Conservation (phyloP, 305 asterid genomes). For the Solanum aculeatissimum region DNA sequence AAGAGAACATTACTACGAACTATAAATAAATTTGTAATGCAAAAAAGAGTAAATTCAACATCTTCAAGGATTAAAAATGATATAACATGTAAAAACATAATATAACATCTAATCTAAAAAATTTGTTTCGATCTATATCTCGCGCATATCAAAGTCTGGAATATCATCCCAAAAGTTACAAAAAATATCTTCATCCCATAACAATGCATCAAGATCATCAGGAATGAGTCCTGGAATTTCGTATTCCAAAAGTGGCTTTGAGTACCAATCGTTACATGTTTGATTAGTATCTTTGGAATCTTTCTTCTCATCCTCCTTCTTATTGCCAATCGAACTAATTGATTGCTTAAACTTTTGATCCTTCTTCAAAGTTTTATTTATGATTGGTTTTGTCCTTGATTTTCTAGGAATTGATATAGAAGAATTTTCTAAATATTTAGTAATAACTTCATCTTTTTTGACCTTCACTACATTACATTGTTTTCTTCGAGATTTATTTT, state of each 20-base stretch:
- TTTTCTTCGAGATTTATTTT: not conserved
- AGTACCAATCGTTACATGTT: not conserved
- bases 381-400: not conserved
- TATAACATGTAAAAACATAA: too few species aligned
- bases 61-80: not conserved
- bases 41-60: not conserved
- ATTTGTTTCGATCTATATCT: not conserved
- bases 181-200: not conserved
- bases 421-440: not conserved
- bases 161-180: not conserved
- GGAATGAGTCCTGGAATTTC: not conserved
- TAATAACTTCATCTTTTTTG: not conserved
- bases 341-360: not conserved
- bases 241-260: not conserved
- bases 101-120: not conserved
- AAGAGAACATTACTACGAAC: not conserved
- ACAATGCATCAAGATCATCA: not conserved
- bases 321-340: not conserved
- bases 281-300: not conserved
- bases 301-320: not conserved
- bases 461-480: too few species aligned
- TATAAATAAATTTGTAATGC: not conserved
- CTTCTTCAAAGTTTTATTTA: not conserved
- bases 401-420: not conserved
- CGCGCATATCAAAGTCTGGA: not conserved